Base-by-base conservation (phyloP, 768 basidiomycete species). In the Boletus rubescentipes region DNA sequence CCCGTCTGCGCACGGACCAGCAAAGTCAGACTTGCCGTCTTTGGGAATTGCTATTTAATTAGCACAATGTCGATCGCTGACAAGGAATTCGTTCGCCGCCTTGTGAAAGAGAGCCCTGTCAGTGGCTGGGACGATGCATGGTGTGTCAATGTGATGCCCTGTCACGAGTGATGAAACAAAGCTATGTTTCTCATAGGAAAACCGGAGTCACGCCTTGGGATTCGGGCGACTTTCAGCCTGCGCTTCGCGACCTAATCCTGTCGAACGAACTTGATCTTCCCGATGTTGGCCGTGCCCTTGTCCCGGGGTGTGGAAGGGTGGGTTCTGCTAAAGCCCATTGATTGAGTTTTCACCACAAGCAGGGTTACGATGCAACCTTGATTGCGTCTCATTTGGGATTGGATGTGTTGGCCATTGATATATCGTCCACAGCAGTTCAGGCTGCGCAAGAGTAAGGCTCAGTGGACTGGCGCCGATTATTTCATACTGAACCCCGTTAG, bases 121-220 rank as follows among this genome's bases (percentile, higher is more conserved):
- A 43, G 36, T 35, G 65, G 58, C 44, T 61, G 65, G 64, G 55
- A 64, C n/a, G 38, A 56, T 18, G 61, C 64, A 41, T 66, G 53
- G 64, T 62, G 9, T 29, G n/a, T n/a, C n/a, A n/a, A n/a, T n/a
- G 55, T 34, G 14, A 20, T 38, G 8, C 14, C 10, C 14, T n/a
- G 11, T 8, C 38, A 31, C 12, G 32, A 50, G 9, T 15, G n/a
- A 46, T 20, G 5, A 40, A 47, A 30, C 46, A 7, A 51, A 29
- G 12, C 21, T 18, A 8, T 16, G 5, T 26, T 43, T 45, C 20
- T 38, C 21, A 14, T 55, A 81, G 83, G 82, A 70, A 79, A 61
- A 59, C 67, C 0, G 71, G 73, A 0, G 50, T 81, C 1, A 86
- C 83, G 0, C 87, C 87, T 1, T 89, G 87, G 86, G 86, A 88